These are phyloP conservation scores for Solanum pimpinellifolium DNA, from an alignment of 257 asterid genomes.

Conservation along the genomic window DNA sequence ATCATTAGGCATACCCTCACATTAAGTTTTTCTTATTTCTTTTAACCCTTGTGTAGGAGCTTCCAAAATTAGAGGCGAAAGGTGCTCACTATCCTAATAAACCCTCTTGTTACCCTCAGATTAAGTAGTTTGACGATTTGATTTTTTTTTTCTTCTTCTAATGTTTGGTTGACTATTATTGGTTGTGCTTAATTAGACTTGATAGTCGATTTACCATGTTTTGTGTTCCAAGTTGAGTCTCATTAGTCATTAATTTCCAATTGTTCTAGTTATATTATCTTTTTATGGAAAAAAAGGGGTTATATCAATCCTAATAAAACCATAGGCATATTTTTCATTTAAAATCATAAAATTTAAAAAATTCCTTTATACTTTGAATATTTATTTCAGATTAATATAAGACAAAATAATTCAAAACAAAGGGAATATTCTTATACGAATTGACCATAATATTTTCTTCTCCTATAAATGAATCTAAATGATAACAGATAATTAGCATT, in stretches of 20 bases:
- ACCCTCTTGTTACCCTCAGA: not conserved
- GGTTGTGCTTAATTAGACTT: not conserved
- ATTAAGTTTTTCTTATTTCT: too few species aligned
- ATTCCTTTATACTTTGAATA: fast-evolving
- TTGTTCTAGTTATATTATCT: not conserved
- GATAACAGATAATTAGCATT: not conserved
- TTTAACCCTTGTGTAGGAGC: not conserved
- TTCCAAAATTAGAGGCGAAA: too few species aligned
- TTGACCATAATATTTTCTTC: not conserved
- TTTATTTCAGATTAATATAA: too few species aligned
- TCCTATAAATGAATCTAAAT: not conserved
- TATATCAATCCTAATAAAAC: not conserved
- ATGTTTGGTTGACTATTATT: not conserved
- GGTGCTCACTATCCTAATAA: too few species aligned
- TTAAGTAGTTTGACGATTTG: not conserved
- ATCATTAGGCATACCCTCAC: not conserved
- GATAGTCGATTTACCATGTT: not conserved
- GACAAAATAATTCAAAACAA: too few species aligned
- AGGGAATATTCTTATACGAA: not conserved
- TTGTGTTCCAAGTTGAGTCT: not conserved
- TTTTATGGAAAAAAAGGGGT: not conserved
- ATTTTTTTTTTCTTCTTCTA: not conserved
- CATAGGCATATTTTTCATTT: not conserved
- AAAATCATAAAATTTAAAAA: too few species aligned
- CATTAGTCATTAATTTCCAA: not conserved